phyloP scores from a whole-genome alignment of 2,329 filamentous ascomycete genomes.

The Pseudonectria foliicola region DNA sequence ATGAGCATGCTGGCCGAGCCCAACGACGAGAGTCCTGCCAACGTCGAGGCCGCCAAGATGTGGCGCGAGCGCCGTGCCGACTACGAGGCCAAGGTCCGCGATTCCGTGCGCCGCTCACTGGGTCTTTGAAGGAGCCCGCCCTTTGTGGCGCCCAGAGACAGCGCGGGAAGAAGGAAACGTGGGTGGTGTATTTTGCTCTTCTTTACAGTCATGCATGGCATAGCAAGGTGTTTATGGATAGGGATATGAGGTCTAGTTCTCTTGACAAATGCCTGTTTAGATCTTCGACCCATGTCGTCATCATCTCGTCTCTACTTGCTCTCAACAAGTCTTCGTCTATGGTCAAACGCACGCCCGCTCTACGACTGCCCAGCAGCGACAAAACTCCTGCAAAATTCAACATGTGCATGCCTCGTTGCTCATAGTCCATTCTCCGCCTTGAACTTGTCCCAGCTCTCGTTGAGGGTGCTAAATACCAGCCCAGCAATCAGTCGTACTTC shows the following conservation, averaged over 20 bases:
- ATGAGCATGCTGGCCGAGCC: conserved; percentile 98
- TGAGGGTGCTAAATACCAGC: conserved; percentile 59
- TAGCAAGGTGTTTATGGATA: conserved; percentile 21
- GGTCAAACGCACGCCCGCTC: neutral
- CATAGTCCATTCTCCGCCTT: conserved; percentile 61
- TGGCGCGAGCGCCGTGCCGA: conserved; percentile 79
- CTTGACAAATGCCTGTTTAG: conserved; percentile 17
- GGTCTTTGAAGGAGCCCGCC: conserved; percentile 49
- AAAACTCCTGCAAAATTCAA: neutral
- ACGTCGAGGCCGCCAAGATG: conserved; percentile 93
- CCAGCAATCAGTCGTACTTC: conserved; percentile 60
- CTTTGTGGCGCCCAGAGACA: too few species aligned
- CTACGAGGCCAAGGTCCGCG: conserved; percentile 80
- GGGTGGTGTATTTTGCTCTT: conserved; percentile 10
- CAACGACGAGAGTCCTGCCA: conserved; percentile 94
- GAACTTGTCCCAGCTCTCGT: conserved; percentile 69
- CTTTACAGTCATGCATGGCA: conserved; percentile 11
- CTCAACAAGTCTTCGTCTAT: too few species aligned
- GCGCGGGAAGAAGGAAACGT: conserved; percentile 2
- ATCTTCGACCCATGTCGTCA: conserved; percentile 10
- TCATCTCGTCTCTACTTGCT: conserved; percentile 1
- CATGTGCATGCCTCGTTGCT: conserved; percentile 9
- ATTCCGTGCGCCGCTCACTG: conserved; percentile 71
- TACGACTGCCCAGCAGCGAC: too few species aligned
- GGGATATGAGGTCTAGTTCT: conserved; percentile 5